Percentiles rank a stretch among this genome's conserved stretches.
phyloP scores from a whole-genome alignment of 2,329 filamentous ascomycete genomes.

The Ceratocystiopsis sp. region DNA sequence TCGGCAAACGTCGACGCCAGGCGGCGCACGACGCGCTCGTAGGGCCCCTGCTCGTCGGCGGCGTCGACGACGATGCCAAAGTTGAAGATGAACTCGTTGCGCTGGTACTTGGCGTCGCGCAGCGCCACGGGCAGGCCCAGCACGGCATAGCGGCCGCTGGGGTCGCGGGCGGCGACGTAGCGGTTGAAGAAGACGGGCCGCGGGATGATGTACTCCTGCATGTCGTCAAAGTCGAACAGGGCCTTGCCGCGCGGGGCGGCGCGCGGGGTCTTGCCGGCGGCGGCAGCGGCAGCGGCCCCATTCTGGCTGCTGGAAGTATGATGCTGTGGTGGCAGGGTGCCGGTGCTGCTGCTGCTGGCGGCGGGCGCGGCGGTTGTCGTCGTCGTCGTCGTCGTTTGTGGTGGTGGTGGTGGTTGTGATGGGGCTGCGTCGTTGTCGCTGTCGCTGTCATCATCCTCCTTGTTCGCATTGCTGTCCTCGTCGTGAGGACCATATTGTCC shows the following conservation, averaged over 20 bases:
- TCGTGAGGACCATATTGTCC: background rate
- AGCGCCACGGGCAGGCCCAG: conserved; percentile 84
- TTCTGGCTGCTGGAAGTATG: background rate
- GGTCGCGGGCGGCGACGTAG: conserved; percentile 63
- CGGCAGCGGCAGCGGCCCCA: background rate
- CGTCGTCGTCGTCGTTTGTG: background rate
- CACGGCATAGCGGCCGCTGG: conserved; percentile 53
- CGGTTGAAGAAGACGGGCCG: conserved; percentile 91
- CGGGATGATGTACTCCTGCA: conserved; percentile 88
- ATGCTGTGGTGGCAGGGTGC: conserved; percentile 28
- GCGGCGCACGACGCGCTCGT: conserved; percentile 71
- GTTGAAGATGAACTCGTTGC: conserved; percentile 98
- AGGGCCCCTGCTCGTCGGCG: conserved; percentile 52
- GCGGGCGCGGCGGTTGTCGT: background rate
- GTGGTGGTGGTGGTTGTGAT: too few relatives aligned
- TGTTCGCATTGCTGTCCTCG: background rate
- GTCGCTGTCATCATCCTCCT: background rate
- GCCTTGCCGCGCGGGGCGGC: conserved; percentile 4
- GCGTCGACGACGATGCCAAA: conserved; percentile 50
- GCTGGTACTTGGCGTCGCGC: conserved; percentile 61
- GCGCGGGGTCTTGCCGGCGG: background rate
- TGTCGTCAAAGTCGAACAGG: conserved; percentile 69
- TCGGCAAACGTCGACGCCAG: conserved; percentile 73
- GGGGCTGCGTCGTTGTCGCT: background rate
- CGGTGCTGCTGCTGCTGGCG: background rate